These are phyloP conservation scores for Colletotrichum chrysophilum DNA, from an alignment of 2,329 filamentous ascomycete genomes.

Conservation along the genomic window DNA sequence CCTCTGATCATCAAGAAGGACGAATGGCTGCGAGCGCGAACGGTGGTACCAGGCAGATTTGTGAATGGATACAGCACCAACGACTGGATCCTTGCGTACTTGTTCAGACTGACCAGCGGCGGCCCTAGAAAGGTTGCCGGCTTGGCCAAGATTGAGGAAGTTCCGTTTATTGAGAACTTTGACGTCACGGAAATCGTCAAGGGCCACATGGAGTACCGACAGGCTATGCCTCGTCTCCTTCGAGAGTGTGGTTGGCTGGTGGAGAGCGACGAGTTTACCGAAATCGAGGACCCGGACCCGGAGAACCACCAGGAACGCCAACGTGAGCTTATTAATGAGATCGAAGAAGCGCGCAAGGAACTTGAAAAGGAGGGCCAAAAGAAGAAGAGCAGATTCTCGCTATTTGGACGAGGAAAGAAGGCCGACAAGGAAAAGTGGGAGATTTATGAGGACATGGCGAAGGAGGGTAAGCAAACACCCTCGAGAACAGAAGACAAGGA, in stretches of 20 bases:
- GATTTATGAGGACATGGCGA: conserved; percentile 77
- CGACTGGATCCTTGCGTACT: conserved; percentile 96
- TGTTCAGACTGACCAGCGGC: conserved; percentile 92
- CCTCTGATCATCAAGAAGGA: conserved; percentile 91
- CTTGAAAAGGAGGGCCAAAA: conserved; percentile 77
- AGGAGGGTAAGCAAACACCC: conserved; percentile 38
- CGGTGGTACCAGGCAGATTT: conserved; percentile 90
- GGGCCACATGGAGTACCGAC: conserved; percentile 96
- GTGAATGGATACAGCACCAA: conserved; percentile 94
- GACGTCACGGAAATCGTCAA: conserved; percentile 85
- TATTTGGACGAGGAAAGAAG: conserved; percentile 86
- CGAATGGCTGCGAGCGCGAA: conserved; percentile 80
- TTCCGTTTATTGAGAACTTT: conserved; percentile 87
- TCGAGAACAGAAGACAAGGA: conserved; percentile 52
- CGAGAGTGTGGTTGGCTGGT: conserved; percentile 90
- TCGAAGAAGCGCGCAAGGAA: conserved; percentile 90
- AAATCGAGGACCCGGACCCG: conserved; percentile 97
- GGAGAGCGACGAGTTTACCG: conserved; percentile 90
- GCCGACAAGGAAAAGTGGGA: conserved; percentile 89
- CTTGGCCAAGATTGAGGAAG: conserved; percentile 74
- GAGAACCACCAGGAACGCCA: conserved; percentile 90
- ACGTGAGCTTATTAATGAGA: conserved; percentile 92
- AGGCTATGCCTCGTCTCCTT: conserved; percentile 86
- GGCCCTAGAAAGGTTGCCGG: conserved; percentile 90
- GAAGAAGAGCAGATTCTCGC: conserved; percentile 64